Conservation (phyloP, 148 eudicot genomes). For the Silene latifolia region DNA sequence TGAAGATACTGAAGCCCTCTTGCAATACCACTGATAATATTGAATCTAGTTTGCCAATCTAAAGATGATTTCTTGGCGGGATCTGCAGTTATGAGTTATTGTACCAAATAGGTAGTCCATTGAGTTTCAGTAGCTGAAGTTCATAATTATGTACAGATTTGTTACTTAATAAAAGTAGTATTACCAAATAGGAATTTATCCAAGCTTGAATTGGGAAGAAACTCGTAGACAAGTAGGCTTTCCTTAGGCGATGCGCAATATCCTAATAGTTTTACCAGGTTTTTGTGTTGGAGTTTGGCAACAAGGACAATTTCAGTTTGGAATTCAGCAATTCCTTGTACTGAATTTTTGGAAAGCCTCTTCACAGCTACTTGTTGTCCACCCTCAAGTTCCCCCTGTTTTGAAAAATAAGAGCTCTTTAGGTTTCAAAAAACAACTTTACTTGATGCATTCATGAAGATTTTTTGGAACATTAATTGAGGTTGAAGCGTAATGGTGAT, state of each 20-base stretch:
- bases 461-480: no score
- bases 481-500: no score
- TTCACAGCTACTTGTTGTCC: conserved; percentile 15
- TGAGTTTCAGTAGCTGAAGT: background rate
- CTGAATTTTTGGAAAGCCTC: conserved; percentile 15
- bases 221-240: conserved; percentile 16
- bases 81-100: background rate
- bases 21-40: conserved; percentile 4
- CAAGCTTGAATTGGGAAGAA: conserved; percentile 15
- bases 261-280: conserved; percentile 12
- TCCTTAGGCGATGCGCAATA: conserved; percentile 7
- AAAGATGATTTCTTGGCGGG: conserved; percentile 9
- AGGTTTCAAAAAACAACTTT: no score
- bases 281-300: conserved; percentile 13
- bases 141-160: background rate
- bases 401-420: no score
- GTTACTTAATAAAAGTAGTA: background rate
- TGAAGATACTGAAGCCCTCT: conserved; percentile 13
- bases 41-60: conserved; percentile 17
- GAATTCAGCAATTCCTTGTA: conserved; percentile 13
- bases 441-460: no score
- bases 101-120: background rate
- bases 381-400: conserved; percentile 11
- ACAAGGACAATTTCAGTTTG: conserved; percentile 8
- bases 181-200: conserved; percentile 11